Base-by-base conservation (phyloP, 805 yeast species). In the baker's yeast (Saccharomyces cerevisiae) region DNA sequence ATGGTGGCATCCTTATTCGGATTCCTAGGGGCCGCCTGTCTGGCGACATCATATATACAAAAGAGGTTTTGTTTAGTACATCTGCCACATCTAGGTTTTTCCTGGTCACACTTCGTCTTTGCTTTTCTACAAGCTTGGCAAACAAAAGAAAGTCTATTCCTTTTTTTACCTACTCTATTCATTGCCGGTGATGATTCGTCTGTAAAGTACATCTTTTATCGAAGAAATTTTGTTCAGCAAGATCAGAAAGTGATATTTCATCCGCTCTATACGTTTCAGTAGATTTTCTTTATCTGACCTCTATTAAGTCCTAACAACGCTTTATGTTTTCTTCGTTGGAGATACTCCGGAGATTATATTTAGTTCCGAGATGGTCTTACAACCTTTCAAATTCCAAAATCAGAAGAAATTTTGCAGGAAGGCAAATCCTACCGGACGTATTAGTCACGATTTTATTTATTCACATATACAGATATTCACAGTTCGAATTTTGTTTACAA, bases 91-190 rank as follows among this genome's bases (percentile, higher is more conserved):
- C 57, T 46, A 17, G 71, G 70, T 53, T 68, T 69, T 41, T 60
- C 62, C 46, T 65, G 62, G 54, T 70, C 72, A 53, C 73, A 70
- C 52, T 64, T 69, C 0, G 71, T 66, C 56, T 69, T 68, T 1
- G 70, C 61, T 50, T 60, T 62, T 49, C 73, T 55, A 50, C 73
- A 70, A 1, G 63, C 61, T 50, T 66, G 65, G 51, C 73, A 70
- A 14, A 69, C 72, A 52, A 61, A 70, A 0, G 73, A 70, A 6
- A 70, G 51, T 49, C 72, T 59, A 47, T 70, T 63, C 41, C 73
- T 60, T 46, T 60, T 66, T 49, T 55, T 55, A 11, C 22, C 28
- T 13, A 24, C 49, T 46, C 6, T 41, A 47, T 6, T 52, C 57
- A 28, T 26, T 28, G 28, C 13, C 52, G 52, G 4, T 49, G 51